A percentile compares a stretch with the other conserved stretches of the same genome.
Evolutionary conservation across 768 basidiomycete species (phyloP).

Genomic region (Pisolithus sp.): DNA sequence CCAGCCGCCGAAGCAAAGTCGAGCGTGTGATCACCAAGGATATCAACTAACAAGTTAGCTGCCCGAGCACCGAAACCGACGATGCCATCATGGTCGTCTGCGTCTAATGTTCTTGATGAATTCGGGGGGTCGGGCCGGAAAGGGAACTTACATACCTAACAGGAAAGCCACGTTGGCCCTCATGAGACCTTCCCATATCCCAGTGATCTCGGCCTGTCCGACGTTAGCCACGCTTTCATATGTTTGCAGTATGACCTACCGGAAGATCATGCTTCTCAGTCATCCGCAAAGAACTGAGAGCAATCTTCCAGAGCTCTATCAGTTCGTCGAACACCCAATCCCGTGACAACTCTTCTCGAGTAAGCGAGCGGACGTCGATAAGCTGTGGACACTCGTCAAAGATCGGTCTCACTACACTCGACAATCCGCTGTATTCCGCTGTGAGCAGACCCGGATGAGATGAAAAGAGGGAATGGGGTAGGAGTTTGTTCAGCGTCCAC

Average conservation of each 20-base stretch:
- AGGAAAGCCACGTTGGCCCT: constrained; percentile 40
- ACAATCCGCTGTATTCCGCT: constrained; percentile 43
- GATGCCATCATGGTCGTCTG: constrained; percentile 34
- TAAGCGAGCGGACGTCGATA: constrained; percentile 52
- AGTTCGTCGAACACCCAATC: constrained; percentile 49
- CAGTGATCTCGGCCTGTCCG: constrained; percentile 39
- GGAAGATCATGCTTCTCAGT: constrained; percentile 40
- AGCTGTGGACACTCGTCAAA: constrained; percentile 48
- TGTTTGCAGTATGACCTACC: constrained; percentile 33
- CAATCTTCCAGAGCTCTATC: constrained; percentile 47
- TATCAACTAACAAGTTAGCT: constrained; percentile 40
- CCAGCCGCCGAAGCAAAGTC: constrained; percentile 32
- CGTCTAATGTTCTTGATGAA: constrained; percentile 28
- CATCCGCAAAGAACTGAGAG: constrained; percentile 39
- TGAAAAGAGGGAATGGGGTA: constrained; percentile 51
- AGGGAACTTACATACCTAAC: constrained; percentile 34
- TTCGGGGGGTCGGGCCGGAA: not conserved
- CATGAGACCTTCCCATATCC: constrained; percentile 54
- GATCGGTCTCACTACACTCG: constrained; percentile 42
- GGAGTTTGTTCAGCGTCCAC: constrained; percentile 44
- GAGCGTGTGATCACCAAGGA: constrained; percentile 42
- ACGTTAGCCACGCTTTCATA: constrained; percentile 2
- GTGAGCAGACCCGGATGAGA: constrained; percentile 51
- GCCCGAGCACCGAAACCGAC: constrained; percentile 36
- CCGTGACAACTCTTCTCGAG: constrained; percentile 47